These are phyloP conservation scores for Penicillium paxilli DNA, from an alignment of 495 filamentous ascomycete species.

Conservation along the genomic window DNA sequence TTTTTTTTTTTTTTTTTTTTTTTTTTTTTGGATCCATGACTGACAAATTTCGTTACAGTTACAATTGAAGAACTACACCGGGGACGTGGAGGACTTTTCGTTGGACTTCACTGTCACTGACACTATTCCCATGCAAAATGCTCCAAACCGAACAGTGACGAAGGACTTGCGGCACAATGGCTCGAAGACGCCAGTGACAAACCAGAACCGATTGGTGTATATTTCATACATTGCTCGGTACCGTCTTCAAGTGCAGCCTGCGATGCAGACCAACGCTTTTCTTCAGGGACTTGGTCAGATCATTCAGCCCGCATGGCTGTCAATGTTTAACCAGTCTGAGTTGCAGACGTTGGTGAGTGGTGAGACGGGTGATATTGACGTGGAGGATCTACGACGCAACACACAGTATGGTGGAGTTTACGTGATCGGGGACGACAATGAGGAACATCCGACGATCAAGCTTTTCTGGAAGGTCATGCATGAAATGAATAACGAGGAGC, in stretches of 20 bases:
- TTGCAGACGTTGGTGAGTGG: constrained; percentile 91
- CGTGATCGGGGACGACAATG: constrained; percentile 77
- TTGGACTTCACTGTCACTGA: constrained; percentile 92
- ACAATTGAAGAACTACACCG: constrained; percentile 83
- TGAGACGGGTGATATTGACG: constrained; percentile 78
- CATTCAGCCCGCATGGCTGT: constrained; percentile 89
- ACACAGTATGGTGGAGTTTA: constrained; percentile 90
- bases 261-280: constrained; percentile 80
- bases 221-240: constrained; percentile 88
- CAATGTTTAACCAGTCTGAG: constrained; percentile 97
- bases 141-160: constrained; percentile 52
- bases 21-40: neutral
- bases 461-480: constrained; percentile 94
- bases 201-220: constrained; percentile 89
- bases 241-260: constrained; percentile 76
- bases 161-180: constrained; percentile 75
- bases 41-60: constrained; percentile 44
- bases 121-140: constrained; percentile 58
- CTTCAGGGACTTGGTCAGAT: constrained; percentile 81
- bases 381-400: constrained; percentile 83
- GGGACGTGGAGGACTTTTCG: constrained; percentile 74
- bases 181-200: constrained; percentile 78
- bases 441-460: constrained; percentile 79
- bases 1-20: too few species aligned
- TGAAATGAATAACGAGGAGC: constrained; percentile 67